These are phyloP conservation scores for barley (Hordeum vulgare) DNA, from an alignment of 176 grass and related monocot species.

Conservation along the genomic window DNA sequence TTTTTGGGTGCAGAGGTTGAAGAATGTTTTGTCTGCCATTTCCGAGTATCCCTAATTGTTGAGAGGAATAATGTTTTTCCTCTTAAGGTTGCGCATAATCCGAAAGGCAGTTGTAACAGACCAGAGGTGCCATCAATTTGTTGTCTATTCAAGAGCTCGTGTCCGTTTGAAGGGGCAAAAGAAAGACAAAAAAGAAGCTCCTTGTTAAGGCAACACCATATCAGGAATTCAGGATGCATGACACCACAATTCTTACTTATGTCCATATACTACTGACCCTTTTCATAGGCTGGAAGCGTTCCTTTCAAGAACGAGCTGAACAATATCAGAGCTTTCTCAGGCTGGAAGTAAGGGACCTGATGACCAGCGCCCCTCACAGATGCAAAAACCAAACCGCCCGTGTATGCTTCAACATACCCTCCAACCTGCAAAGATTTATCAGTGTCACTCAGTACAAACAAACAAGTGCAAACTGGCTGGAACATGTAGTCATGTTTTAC, in stretches of 20 bases:
- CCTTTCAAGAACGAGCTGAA: constrained; percentile 32
- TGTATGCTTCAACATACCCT: constrained; percentile 41
- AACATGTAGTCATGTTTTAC: neutral
- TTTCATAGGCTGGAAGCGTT: constrained; percentile 13
- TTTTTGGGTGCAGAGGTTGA: neutral
- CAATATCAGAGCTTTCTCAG: constrained; percentile 35
- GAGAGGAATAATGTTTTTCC: too few relatives aligned
- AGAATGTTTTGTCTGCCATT: neutral
- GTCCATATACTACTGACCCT: neutral
- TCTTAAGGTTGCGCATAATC: too few relatives aligned
- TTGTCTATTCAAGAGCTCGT: neutral
- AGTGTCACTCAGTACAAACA: neutral
- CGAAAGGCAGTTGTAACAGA: neutral
- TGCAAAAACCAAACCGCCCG: constrained; percentile 5
- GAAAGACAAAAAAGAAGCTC: neutral
- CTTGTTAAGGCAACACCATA: neutral
- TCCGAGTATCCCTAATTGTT: neutral
- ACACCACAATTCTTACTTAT: neutral
- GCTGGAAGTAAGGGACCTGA: constrained; percentile 41
- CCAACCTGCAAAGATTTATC: constrained; percentile 21
- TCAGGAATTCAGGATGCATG: neutral
- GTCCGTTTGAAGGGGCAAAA: too few relatives aligned
- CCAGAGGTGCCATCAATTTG: neutral
- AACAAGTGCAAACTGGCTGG: neutral
- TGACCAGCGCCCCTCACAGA: constrained; percentile 49